phyloP scores from a whole-genome alignment of 2,329 filamentous ascomycete species.

The Xylaria sp. region DNA sequence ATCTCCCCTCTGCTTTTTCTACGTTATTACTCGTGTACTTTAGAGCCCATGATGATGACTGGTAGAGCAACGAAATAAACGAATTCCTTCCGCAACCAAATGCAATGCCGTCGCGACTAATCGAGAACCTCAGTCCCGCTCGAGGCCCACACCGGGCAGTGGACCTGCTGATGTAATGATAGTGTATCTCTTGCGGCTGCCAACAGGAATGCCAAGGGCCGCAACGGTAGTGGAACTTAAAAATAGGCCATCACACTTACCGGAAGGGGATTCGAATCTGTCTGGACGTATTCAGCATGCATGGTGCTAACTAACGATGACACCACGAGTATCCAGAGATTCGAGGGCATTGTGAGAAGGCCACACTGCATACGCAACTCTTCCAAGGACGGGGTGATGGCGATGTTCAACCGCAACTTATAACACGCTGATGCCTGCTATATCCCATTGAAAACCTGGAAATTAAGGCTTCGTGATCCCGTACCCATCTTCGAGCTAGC shows the following conservation, averaged over 20 bases:
- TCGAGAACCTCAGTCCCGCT: neutral
- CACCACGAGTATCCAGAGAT: neutral
- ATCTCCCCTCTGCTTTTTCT: constrained; percentile 32
- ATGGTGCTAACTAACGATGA: neutral
- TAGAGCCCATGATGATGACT: constrained; percentile 31
- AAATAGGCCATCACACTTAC: neutral
- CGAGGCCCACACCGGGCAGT: neutral
- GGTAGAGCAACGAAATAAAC: neutral
- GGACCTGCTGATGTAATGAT: neutral
- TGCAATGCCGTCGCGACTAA: neutral
- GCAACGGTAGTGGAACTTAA: neutral
- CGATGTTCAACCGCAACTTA: no score
- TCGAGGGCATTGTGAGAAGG: neutral
- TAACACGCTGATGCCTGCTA: no score
- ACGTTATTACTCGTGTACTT: constrained; percentile 22
- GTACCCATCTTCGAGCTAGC: neutral
- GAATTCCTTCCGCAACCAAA: constrained; percentile 3
- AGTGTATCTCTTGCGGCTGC: neutral
- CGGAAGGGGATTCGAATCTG: neutral
- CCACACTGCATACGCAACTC: neutral
- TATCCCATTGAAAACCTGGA: no score
- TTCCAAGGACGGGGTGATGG: no score
- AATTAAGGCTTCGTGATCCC: neutral
- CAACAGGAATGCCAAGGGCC: neutral
- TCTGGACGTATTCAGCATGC: neutral